Evolutionary conservation across 2,329 filamentous ascomycete genomes (phyloP).

Genomic region (Fusarium setosum): DNA sequence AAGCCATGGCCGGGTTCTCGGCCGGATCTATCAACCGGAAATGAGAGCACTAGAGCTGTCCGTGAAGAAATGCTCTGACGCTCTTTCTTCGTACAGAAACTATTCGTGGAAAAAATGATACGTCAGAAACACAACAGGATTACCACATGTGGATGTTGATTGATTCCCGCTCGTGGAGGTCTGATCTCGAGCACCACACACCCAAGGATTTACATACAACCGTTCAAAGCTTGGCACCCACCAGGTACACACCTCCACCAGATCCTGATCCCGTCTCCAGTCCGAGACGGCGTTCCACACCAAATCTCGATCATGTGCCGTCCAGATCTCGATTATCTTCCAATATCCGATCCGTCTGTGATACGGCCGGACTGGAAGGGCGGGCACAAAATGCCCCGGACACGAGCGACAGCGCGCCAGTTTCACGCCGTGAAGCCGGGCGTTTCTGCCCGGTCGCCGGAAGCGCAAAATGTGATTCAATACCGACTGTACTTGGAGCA

Average conservation of each 20-base stretch:
- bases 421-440: neutral
- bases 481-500: neutral
- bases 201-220: neutral
- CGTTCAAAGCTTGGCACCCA: conserved; percentile 21
- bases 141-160: conserved; percentile 10
- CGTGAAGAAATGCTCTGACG: neutral
- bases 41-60: neutral
- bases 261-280: too few species aligned
- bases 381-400: conserved; percentile 8
- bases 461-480: neutral
- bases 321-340: conserved; percentile 27
- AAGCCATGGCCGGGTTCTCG: neutral
- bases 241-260: neutral
- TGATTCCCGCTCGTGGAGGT: neutral
- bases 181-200: neutral
- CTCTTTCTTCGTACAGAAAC: neutral
- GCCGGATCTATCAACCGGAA: neutral
- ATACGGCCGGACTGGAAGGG: conserved; percentile 4
- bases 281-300: conserved; percentile 9
- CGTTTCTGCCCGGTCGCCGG: neutral
- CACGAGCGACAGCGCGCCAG: neutral
- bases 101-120: neutral
- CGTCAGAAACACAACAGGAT: conserved; percentile 24
- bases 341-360: conserved; percentile 24
- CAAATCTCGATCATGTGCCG: conserved; percentile 28